These are phyloP conservation scores for Fusarium sp. DNA, from an alignment of 2,329 filamentous ascomycete species.

Conservation along the genomic window DNA sequence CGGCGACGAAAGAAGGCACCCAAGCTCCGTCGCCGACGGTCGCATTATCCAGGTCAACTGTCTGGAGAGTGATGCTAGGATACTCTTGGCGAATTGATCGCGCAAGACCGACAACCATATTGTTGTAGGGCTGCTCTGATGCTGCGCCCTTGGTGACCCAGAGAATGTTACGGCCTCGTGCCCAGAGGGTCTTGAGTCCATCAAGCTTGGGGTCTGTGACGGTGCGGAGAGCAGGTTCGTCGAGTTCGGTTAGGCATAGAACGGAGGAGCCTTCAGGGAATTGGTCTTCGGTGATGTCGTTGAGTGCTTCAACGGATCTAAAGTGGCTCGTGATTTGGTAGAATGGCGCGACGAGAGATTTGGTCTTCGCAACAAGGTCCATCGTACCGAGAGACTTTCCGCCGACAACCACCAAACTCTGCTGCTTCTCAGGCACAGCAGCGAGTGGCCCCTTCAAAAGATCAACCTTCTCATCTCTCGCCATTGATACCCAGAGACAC, in stretches of 20 bases:
- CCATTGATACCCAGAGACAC: conserved; percentile 5
- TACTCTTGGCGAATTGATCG: conserved; percentile 7
- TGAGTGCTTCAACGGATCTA: background rate
- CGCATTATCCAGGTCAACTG: background rate
- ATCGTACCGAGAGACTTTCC: background rate
- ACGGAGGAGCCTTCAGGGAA: background rate
- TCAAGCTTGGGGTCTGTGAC: background rate
- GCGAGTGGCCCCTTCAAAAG: background rate
- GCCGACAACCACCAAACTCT: background rate
- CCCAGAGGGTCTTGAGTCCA: background rate
- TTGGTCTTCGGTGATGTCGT: background rate
- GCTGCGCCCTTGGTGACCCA: conserved; percentile 6
- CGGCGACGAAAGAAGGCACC: background rate
- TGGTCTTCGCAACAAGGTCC: background rate
- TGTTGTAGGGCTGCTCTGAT: conserved; percentile 6
- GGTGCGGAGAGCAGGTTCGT: background rate
- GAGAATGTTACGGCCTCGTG: background rate
- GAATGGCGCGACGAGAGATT: background rate
- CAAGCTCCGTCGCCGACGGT: background rate
- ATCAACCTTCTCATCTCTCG: background rate
- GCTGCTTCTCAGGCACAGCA: background rate
- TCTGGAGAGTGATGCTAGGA: background rate
- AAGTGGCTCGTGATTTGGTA: background rate
- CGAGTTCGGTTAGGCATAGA: background rate
- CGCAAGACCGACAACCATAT: conserved; percentile 4